Percentiles rank a stretch among this genome's conserved stretches.
These are phyloP conservation scores for Tetrahymena elliotti DNA, from an alignment of 73 alveolate genomes.

Conservation along the genomic window DNA sequence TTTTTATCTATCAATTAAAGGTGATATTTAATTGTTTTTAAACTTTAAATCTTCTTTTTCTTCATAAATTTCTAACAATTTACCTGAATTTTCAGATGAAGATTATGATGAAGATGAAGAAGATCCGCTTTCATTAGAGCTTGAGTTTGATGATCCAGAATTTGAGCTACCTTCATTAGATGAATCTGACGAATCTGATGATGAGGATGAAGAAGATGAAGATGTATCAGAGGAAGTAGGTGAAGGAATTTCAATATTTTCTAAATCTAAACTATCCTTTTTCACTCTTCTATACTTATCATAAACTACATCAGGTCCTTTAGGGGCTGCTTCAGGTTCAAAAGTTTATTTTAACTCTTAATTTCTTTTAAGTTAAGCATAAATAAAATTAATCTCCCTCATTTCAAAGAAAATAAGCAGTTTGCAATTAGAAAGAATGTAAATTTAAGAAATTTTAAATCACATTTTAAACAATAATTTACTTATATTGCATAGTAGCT, in stretches of 20 bases:
- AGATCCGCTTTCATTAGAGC: not conserved
- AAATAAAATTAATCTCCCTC: too few species aligned
- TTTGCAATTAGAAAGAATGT: not conserved
- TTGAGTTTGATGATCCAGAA: not conserved
- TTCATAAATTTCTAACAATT: not conserved
- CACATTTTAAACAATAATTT: not conserved
- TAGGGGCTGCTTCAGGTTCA: not conserved
- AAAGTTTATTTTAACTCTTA: not conserved
- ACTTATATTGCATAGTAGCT: constrained; percentile 60
- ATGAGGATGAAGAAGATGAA: not conserved
- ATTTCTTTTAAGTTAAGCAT: not conserved
- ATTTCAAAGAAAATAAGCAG: too few species aligned
- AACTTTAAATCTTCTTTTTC: not conserved
- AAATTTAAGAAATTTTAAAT: constrained; percentile 33
- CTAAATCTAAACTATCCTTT: not conserved
- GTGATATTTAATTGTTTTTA: too few species aligned
- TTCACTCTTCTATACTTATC: not conserved
- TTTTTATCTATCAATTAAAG: too few species aligned
- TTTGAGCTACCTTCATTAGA: not conserved
- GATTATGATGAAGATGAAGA: not conserved
- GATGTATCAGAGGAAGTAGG: not conserved
- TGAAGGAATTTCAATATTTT: not conserved
- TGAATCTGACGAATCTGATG: not conserved
- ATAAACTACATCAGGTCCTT: not conserved
- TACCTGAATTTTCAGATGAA: not conserved